phyloP scores from a whole-genome alignment of 2,329 filamentous ascomycete species.

The Lojkania enalia region DNA sequence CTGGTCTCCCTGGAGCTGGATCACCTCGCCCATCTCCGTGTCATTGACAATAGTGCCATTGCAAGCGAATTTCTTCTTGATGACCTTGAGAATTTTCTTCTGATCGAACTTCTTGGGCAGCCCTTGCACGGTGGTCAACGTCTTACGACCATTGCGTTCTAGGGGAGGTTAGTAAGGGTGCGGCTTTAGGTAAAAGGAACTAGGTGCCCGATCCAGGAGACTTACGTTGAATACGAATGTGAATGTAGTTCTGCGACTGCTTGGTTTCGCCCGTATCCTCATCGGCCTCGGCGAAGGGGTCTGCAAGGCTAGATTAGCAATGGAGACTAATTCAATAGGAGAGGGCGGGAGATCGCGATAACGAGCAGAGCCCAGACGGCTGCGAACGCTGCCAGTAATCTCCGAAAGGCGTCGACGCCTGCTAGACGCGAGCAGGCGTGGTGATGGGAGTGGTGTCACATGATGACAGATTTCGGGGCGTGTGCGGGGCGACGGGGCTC shows the following conservation, averaged over 20 bases:
- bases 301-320: conserved; percentile 42
- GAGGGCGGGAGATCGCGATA: background rate
- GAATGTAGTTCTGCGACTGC: conserved; percentile 91
- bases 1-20: conserved; percentile 99
- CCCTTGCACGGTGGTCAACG: conserved; percentile 98
- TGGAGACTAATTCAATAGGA: background rate
- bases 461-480: conserved; percentile 14
- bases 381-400: background rate
- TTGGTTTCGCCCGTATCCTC: conserved; percentile 96
- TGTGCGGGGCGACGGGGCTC: conserved; percentile 49
- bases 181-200: background rate
- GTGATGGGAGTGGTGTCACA: conserved; percentile 4
- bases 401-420: background rate
- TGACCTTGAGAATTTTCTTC: conserved; percentile 99
- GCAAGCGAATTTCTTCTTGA: conserved; percentile 99
- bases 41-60: conserved; percentile 99
- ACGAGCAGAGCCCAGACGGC: background rate
- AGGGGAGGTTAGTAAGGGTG: background rate
- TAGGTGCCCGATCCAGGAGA: conserved; percentile 15
- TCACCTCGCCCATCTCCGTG: conserved; percentile 97
- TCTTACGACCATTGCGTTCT: conserved; percentile 99
- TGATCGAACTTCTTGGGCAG: conserved; percentile 98
- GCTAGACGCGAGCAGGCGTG: background rate
- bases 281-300: conserved; percentile 99
- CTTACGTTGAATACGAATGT: conserved; percentile 98